Base-by-base conservation (phyloP, 2,329 filamentous ascomycete species). In the Teratosphaeriaceae sp. region DNA sequence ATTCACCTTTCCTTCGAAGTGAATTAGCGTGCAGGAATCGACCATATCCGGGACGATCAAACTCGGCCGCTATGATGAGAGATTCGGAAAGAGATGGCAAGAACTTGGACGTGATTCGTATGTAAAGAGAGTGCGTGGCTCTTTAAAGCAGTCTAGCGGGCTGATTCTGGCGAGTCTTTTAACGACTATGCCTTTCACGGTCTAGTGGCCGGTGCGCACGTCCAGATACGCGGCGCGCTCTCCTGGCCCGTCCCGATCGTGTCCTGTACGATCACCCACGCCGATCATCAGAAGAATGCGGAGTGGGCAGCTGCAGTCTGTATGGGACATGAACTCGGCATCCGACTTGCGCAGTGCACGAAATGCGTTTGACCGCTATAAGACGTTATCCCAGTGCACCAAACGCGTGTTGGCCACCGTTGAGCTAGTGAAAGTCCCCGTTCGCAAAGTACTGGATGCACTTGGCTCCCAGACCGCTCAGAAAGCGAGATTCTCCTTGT, bases 331-430 rank as follows among this genome's bases (percentile, higher is more conserved):
- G 27, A 30, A 30, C 27, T 30, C 27, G 27, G 27, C 27, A 30
- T 30, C 27, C 27, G 27, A 30, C 27, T 30, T 30, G 27, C 27
- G 27, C 27, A 30, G 27, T 30, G 27, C 27, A 30, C 5, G 27
- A 30, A 30, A 30, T 30, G 27, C 27, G 27, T 30, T 30, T 30
- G 27, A 30, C 27, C 27, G 27, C 27, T 30, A 30, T 30, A 30
- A 30, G 27, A 30, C 27, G 27, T 30, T 30, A 30, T 5, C 27
- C 12, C 27, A 30, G 27, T 30, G 27, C 27, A 30, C 12, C 27
- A 30, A 30, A 30, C 27, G 27, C 27, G 27, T 30, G 27, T 30
- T 30, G 27, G 27, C 27, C 27, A 30, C 27, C 27, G 27, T 30
- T 30, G 27, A 30, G 27, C 27, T 30, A 30, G 27, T 15, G 27